Conservation (phyloP, 2,329 filamentous ascomycete genomes). For the Chaetomium globosum region DNA sequence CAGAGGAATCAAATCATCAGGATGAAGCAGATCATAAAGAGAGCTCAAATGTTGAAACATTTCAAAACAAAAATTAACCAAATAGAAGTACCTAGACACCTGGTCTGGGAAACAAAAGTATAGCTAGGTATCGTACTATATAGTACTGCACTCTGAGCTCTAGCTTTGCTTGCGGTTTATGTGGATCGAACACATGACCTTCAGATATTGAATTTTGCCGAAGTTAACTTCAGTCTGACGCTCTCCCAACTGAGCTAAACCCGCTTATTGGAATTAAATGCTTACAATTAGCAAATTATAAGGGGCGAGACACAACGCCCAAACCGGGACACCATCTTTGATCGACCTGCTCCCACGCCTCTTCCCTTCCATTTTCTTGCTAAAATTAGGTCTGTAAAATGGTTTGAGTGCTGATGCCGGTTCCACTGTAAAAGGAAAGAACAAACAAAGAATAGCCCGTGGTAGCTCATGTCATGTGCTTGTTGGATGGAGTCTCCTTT, state of each 20-base stretch:
- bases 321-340: not conserved
- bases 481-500: not conserved
- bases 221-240: slow-evolving; percentile 31
- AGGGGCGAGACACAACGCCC: not conserved
- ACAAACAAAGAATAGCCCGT: not conserved
- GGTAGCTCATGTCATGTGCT: not conserved
- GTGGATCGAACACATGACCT: slow-evolving; percentile 36
- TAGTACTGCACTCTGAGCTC: not conserved
- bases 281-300: too few relatives aligned
- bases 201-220: slow-evolving; percentile 28
- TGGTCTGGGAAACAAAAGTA: not conserved
- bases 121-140: not conserved
- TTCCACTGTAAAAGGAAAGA: too few relatives aligned
- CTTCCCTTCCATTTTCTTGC: not conserved
- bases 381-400: not conserved
- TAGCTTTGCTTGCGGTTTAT: slow-evolving; percentile 28
- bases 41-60: too few relatives aligned
- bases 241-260: slow-evolving; percentile 37
- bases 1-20: not conserved
- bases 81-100: not conserved
- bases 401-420: too few relatives aligned
- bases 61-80: not conserved
- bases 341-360: not conserved
- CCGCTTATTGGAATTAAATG: slow-evolving; percentile 25
- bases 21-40: not conserved